These are phyloP conservation scores for Elsinoe fawcettii DNA, from an alignment of 2,329 filamentous ascomycete genomes.

Conservation along the genomic window DNA sequence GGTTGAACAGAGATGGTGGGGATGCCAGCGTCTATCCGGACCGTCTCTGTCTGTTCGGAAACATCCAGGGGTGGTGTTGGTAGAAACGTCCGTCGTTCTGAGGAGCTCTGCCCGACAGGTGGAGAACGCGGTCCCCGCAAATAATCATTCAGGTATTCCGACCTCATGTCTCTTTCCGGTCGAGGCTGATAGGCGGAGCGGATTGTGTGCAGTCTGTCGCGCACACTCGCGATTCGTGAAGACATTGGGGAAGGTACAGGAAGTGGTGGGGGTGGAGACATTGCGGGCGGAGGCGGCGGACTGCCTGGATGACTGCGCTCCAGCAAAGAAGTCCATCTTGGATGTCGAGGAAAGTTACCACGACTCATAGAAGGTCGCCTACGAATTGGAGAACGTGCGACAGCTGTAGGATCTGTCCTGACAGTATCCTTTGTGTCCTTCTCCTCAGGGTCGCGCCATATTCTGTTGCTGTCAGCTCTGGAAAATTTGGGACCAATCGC, in stretches of 20 bases:
- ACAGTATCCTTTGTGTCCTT: conserved; percentile 36
- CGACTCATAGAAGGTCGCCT: conserved; percentile 32
- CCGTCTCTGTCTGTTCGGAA: neutral
- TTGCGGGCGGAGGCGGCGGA: conserved; percentile 28
- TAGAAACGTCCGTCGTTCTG: conserved; percentile 3
- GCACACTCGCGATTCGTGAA: neutral
- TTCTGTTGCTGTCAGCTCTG: conserved; percentile 29
- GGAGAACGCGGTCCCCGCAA: neutral
- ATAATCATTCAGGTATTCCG: neutral
- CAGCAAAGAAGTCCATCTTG: neutral
- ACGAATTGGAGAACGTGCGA: conserved; percentile 51
- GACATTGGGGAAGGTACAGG: conserved; percentile 22
- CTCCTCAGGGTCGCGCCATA: conserved; percentile 48
- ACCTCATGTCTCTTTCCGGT: neutral
- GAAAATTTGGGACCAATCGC: conserved; percentile 11
- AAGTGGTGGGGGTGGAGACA: conserved; percentile 19
- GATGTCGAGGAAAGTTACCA: conserved; percentile 20
- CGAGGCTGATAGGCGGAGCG: neutral
- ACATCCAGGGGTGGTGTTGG: conserved; percentile 12
- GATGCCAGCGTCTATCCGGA: neutral
- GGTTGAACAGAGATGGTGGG: conserved; percentile 7
- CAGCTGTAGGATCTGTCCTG: conserved; percentile 47
- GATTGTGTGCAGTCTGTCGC: neutral
- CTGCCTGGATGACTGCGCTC: neutral
- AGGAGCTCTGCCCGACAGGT: neutral